phyloP scores from a whole-genome alignment of 805 yeast genomes.

The Starmerella roubikii region DNA sequence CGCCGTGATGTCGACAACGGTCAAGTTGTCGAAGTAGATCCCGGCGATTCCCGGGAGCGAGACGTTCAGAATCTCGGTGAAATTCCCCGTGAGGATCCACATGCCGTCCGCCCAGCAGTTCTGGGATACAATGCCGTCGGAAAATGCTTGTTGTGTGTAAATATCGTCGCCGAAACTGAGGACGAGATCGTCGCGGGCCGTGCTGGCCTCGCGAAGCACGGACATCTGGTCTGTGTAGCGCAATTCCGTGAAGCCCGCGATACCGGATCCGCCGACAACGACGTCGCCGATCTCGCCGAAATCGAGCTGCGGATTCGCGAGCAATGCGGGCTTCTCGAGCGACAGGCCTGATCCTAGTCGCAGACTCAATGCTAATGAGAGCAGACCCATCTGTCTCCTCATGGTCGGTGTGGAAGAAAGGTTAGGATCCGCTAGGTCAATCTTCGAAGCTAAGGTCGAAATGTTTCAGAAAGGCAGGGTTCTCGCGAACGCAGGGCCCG shows the following conservation, averaged over 20 bases:
- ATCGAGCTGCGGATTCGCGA: constrained; percentile 3
- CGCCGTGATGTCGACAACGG: neutral
- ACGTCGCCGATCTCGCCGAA: constrained; percentile 12
- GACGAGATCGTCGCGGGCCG: constrained; percentile 14
- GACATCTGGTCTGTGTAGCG: constrained; percentile 28
- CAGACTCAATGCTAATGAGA: too few species aligned
- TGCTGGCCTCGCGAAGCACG: constrained; percentile 13
- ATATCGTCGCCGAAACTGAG: constrained; percentile 8
- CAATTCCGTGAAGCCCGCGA: constrained; percentile 26
- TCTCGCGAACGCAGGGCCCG: too few species aligned
- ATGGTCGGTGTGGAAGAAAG: too few species aligned
- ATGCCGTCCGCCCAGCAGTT: constrained; percentile 16
- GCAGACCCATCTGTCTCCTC: too few species aligned
- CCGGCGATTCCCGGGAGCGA: constrained; percentile 7
- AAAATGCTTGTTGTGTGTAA: constrained; percentile 19
- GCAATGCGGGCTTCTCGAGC: too few species aligned
- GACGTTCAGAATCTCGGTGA: constrained; percentile 7
- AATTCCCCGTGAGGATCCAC: constrained; percentile 17
- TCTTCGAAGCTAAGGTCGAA: too few species aligned
- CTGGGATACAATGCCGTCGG: constrained; percentile 15
- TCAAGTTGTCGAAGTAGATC: constrained; percentile 2
- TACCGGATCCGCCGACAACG: constrained; percentile 11
- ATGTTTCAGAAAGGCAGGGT: too few species aligned
- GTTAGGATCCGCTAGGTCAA: too few species aligned
- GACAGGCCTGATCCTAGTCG: too few species aligned